Base-by-base conservation (phyloP, 2,329 filamentous ascomycete genomes). In the Pestalotiopsis sp. region DNA sequence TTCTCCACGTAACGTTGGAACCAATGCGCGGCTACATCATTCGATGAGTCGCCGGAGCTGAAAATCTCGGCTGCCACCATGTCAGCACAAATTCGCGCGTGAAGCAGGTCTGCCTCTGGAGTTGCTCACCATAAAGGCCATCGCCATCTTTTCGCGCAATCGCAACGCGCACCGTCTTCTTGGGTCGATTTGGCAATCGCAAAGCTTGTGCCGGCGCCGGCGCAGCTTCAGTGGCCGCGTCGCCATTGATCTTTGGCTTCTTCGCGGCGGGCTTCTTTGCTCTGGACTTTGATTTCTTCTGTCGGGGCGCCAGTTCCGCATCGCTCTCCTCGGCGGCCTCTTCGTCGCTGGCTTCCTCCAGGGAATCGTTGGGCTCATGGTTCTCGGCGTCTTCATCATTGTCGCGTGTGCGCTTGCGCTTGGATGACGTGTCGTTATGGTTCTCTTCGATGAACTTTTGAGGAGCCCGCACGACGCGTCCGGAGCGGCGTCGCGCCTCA, bases 211-310 rank as follows among this genome's bases (percentile, higher is more conserved):
- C 73, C 41, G 76, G 72, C 65, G 74, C 72, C 20, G 84, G 78
- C 38, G 81, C 74, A 68, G 84, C 81, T 11, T 77, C 76, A 36
- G 76, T 72, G 17, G 82, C 79, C 57, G 82, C 82, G 31, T 82
- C 80, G 57, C 88, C 88, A 75, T 91, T 91, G 70, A 86, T 86
- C 78, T 90, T 92, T 64, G 89, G 84, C 78, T 90, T 90, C 81
- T 92, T 92, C 20, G 82, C 81, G 2, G 87, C 87, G 3, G 89
- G 88, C 77, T 90, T 90, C 78, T 83, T 87, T 58, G 83, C 74
- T 74, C 83, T 79, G 73, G 83, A 75, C 75, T 81, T 78, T 78
- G 78, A 78, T 74, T 78, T 81, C 70, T 76, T 80, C 59, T 76
- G 75, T 71, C 71, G 75, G 67, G 78, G 77, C 52, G 79, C 80